Conservation (phyloP, 768 basidiomycete genomes). For the Pulveroboletus ravenelii region DNA sequence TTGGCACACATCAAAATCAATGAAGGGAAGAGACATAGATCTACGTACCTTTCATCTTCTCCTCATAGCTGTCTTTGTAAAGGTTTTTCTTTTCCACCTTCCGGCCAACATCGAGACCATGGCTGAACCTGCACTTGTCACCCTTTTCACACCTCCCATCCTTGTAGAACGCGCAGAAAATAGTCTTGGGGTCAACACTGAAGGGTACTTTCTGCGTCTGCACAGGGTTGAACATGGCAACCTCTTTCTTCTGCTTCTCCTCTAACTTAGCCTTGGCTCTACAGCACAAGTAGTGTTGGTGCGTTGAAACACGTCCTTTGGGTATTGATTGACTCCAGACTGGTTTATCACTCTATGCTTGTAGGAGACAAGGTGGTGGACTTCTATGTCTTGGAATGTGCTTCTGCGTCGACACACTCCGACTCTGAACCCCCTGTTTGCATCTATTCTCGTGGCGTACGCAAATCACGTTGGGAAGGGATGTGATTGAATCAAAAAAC, state of each 20-base stretch:
- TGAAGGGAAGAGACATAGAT: neutral
- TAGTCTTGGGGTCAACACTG: conserved; percentile 93
- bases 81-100: conserved; percentile 95
- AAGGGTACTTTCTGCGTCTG: conserved; percentile 85
- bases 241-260: conserved; percentile 81
- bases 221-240: conserved; percentile 74
- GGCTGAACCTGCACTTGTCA: conserved; percentile 94
- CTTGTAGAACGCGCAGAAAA: conserved; percentile 90
- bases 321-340: no score
- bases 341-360: no score
- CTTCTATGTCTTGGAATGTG: no score
- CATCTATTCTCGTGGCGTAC: no score
- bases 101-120: conserved; percentile 81
- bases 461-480: no score
- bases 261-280: conserved; percentile 71
- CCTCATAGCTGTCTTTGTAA: conserved; percentile 84
- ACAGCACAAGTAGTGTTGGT: no score
- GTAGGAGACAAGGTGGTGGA: no score
- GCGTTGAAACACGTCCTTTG: no score
- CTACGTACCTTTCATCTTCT: conserved; percentile 64
- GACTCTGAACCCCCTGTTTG: no score
- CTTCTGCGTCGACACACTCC: no score
- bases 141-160: conserved; percentile 93
- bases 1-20: neutral
- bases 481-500: no score